Evolutionary conservation across 1,139 yeast species (phyloP).

Genomic region (Blastobotrys persicus): DNA sequence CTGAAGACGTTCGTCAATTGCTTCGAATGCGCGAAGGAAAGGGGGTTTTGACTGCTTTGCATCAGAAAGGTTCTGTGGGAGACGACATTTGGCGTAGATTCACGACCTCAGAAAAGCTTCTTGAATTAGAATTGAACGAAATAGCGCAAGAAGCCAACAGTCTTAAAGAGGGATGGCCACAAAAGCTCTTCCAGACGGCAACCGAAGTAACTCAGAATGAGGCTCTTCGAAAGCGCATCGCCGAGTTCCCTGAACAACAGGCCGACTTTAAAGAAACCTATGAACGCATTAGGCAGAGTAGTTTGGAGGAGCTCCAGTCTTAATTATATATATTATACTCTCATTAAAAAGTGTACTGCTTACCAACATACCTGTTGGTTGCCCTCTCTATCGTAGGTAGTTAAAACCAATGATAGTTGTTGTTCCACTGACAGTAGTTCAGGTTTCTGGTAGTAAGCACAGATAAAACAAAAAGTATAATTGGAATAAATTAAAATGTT

Average conservation of each 20-base stretch:
- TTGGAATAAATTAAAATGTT: conserved; percentile 2
- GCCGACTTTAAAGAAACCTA: conserved; percentile 28
- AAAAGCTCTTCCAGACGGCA: conserved; percentile 69
- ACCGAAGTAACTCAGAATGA: conserved; percentile 91
- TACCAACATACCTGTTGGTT: no score
- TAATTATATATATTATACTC: no score
- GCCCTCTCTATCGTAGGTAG: no score
- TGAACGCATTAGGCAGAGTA: conserved; percentile 21
- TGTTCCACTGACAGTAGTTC: no score
- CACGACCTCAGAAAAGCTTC: conserved; percentile 71
- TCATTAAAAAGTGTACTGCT: no score
- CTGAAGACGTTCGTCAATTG: conserved; percentile 67
- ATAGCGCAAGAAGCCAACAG: conserved; percentile 74
- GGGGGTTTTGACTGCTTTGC: conserved; percentile 63
- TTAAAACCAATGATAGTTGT: no score
- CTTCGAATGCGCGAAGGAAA: conserved; percentile 71
- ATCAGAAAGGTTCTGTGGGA: conserved; percentile 87
- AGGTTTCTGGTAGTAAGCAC: no score
- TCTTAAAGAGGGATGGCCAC: conserved; percentile 78
- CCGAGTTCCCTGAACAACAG: conserved; percentile 49
- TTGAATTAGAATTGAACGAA: conserved; percentile 76
- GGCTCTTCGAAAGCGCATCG: conserved; percentile 78
- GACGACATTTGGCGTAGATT: conserved; percentile 83
- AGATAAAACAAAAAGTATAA: no score
- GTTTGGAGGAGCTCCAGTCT: conserved; percentile 1